A percentile compares a stretch with the other conserved stretches of the same genome.
phyloP scores from a whole-genome alignment of 768 basidiomycete genomes.

The Lactarius deliciosus region DNA sequence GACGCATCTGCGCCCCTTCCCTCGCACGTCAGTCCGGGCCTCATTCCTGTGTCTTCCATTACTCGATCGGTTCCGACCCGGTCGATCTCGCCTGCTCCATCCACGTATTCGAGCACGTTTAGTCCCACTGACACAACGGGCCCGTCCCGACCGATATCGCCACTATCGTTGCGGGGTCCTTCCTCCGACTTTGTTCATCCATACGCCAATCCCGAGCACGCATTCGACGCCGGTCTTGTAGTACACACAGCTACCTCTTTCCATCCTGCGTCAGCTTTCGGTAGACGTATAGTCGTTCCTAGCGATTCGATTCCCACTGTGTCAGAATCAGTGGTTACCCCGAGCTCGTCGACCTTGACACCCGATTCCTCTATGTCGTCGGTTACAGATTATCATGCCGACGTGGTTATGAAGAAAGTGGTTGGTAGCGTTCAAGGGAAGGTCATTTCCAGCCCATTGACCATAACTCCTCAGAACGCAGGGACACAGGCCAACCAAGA shows the following conservation, averaged over 20 bases:
- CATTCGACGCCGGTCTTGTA: slow-evolving; percentile 34
- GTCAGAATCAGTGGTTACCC: slow-evolving; percentile 37
- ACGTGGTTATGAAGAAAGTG: slow-evolving; percentile 23
- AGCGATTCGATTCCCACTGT: slow-evolving; percentile 26
- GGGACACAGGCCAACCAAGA: slow-evolving; percentile 21
- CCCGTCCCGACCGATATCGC: slow-evolving; percentile 30
- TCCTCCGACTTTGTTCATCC: slow-evolving; percentile 55
- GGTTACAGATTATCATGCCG: slow-evolving; percentile 21
- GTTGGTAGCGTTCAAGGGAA: slow-evolving; percentile 25
- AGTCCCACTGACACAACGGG: slow-evolving; percentile 26
- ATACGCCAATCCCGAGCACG: slow-evolving; percentile 78
- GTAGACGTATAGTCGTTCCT: slow-evolving; percentile 13
- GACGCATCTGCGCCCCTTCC: slow-evolving; percentile 23
- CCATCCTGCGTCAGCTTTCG: slow-evolving; percentile 34
- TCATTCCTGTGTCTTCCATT: slow-evolving; percentile 7
- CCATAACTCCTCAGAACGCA: slow-evolving; percentile 4
- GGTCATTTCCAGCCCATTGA: slow-evolving; percentile 25
- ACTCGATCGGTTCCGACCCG: slow-evolving; percentile 9
- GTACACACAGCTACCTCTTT: slow-evolving; percentile 36
- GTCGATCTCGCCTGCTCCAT: slow-evolving; percentile 27
- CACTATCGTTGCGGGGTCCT: slow-evolving; percentile 21
- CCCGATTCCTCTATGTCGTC: slow-evolving; percentile 29
- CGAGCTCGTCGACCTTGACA: slow-evolving; percentile 35
- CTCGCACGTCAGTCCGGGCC: slow-evolving; percentile 22
- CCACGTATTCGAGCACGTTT: slow-evolving; percentile 24